Conservation (phyloP, 306 rosid genomes). For the Cucurbita pepo region DNA sequence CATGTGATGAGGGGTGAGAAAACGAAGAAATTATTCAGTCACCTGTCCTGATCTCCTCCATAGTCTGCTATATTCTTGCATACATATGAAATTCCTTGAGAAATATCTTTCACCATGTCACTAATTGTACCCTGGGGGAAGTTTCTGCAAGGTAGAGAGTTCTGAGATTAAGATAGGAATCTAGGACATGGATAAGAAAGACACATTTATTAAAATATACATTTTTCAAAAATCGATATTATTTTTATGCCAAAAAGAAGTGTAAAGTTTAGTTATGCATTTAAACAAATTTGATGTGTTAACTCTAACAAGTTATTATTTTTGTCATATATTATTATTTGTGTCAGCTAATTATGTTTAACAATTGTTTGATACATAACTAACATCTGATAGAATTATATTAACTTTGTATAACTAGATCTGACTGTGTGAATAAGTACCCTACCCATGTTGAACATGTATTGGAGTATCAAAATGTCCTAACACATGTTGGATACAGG, state of each 20-base stretch:
- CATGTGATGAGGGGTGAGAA: conserved; percentile 3
- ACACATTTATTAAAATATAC: not conserved
- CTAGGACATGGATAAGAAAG: not conserved
- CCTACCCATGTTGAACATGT: not conserved
- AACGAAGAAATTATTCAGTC: conserved; percentile 9
- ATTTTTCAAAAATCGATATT: not conserved
- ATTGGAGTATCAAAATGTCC: not conserved
- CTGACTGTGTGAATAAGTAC: not conserved
- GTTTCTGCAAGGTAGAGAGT: conserved; percentile 40
- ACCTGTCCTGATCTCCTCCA: conserved; percentile 90
- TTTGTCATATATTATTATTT: not conserved
- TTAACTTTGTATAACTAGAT: not conserved
- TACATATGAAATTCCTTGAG: conserved; percentile 59
- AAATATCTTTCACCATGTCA: conserved; percentile 81
- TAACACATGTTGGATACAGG: not conserved
- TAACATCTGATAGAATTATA: not conserved
- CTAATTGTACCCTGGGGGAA: conserved; percentile 97
- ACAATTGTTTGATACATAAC: not conserved
- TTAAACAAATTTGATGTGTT: not conserved
- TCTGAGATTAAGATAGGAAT: not conserved
- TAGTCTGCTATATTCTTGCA: conserved; percentile 52
- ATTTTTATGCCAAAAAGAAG: not conserved
- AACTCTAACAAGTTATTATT: not conserved
- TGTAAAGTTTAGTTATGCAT: not conserved
- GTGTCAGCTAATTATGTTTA: not conserved